Base-by-base conservation (phyloP, 139 green algal species). In the Chlorella sp. region DNA sequence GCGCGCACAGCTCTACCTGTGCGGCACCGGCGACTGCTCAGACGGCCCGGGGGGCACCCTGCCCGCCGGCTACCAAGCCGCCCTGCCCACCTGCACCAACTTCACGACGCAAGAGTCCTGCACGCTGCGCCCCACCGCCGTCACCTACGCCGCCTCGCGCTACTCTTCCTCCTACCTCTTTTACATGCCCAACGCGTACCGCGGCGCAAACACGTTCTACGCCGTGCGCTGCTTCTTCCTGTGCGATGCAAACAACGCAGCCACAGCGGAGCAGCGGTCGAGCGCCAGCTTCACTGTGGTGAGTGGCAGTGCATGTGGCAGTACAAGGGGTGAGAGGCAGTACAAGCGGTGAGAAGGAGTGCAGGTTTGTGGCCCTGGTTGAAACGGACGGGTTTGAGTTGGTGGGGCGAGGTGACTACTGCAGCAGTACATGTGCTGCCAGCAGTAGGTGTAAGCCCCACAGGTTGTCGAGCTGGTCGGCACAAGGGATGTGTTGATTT, bases 171-270 rank as follows among this genome's bases (percentile, higher is more conserved):
- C 34, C 78, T 84, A 64, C 24, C 24, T n/a, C 15, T 84, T 64
- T 26, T n/a, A 12, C 78, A 2, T 84, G 34, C 40, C 78, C 40
- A 11, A 84, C 7, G 78, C 78, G 24, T 84, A 84, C 40, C 78
- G 78, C 22, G 78, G 40, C 40, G 78, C 39, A 40, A 68, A 26
- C 78, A 84, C 78, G 19, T 84, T 39, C 22, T 84, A 84, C 78
- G 39, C 39, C 78, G 61, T 40, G 78, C 78, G 78, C 78, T 84
- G 78, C 78, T 84, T 84, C 78, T 84, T 66, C 78, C 40, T 84
- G 22, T 84, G 78, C 78, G 40, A 61, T 24, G 21, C 24, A 3
- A 24, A 11, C 78, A 14, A 68, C 78, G 22, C 40, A 15, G 32
- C 39, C 19, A 64, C 78, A 26, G 78, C 78, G 5, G 40, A 84